phyloP scores from a whole-genome alignment of 148 eudicot species.

The Salicornia ramosissima region DNA sequence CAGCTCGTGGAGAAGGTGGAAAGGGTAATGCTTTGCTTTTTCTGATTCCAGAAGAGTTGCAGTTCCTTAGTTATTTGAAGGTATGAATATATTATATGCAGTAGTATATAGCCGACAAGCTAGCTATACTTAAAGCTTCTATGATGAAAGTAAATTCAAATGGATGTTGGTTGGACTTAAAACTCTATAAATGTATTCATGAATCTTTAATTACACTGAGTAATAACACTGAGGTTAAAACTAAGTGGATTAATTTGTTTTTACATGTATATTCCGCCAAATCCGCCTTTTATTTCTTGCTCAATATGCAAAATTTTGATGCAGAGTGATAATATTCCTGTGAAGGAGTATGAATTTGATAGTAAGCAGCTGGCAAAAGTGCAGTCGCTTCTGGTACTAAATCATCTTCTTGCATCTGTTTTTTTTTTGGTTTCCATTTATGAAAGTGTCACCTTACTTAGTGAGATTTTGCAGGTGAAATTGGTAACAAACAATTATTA shows the following conservation, averaged over 20 bases:
- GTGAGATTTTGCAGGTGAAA: slow-evolving; percentile 53
- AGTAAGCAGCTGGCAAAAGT: slow-evolving; percentile 61
- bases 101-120: too few species aligned
- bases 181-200: not conserved
- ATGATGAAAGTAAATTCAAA: not conserved
- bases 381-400: slow-evolving; percentile 72
- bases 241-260: too few species aligned
- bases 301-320: slow-evolving; percentile 1
- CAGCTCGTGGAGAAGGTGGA: slow-evolving; percentile 98
- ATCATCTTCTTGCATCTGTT: not conserved
- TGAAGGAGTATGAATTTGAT: slow-evolving; percentile 68
- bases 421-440: not conserved
- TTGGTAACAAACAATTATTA: slow-evolving; percentile 61
- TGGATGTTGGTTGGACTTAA: not conserved
- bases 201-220: too few species aligned
- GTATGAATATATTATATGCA: too few species aligned
- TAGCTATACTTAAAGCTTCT: not conserved
- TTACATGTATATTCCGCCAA: too few species aligned
- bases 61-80: slow-evolving; percentile 76
- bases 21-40: slow-evolving; percentile 86
- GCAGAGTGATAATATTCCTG: slow-evolving; percentile 84
- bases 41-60: slow-evolving; percentile 84
- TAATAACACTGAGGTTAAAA: too few species aligned
- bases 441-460: not conserved
- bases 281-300: too few species aligned